These are phyloP conservation scores for Paramecium caudatum DNA, from an alignment of 73 alveolate genomes.

Conservation along the genomic window DNA sequence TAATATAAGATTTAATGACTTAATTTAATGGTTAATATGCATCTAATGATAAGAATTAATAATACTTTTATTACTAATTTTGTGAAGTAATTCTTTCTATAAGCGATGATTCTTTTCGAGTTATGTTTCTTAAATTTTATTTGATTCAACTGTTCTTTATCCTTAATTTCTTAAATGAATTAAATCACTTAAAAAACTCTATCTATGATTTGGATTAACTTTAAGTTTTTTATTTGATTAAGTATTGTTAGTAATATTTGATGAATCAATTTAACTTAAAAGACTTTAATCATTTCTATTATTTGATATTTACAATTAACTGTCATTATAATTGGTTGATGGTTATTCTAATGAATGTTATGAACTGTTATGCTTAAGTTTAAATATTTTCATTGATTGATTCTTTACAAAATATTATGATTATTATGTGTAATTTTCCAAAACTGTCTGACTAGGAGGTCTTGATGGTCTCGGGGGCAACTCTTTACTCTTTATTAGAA, in stretches of 20 bases:
- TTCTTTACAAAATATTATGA: neutral
- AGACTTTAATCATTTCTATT: conserved; percentile 38
- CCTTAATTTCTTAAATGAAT: conserved; percentile 36
- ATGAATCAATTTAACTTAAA: neutral
- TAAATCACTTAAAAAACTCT: conserved; percentile 17
- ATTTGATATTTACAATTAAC: neutral
- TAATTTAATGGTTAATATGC: conserved; percentile 36
- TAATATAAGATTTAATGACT: neutral
- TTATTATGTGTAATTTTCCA: neutral
- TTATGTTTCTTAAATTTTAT: neutral
- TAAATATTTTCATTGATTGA: neutral
- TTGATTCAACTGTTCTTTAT: neutral
- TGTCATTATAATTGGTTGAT: conserved; percentile 35
- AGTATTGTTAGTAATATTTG: neutral
- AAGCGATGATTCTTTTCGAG: neutral
- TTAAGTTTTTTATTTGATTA: neutral
- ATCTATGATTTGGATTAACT: neutral
- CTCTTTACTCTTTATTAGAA: neutral
- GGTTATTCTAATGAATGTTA: conserved; percentile 38
- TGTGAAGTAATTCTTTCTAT: neutral
- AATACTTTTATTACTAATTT: conserved; percentile 17
- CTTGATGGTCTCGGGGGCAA: neutral
- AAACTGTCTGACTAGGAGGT: too few relatives aligned
- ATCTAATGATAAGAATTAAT: neutral
- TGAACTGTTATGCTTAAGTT: conserved; percentile 1